Base-by-base conservation (phyloP, 768 basidiomycete genomes). In the Termitomyces titanicus region DNA sequence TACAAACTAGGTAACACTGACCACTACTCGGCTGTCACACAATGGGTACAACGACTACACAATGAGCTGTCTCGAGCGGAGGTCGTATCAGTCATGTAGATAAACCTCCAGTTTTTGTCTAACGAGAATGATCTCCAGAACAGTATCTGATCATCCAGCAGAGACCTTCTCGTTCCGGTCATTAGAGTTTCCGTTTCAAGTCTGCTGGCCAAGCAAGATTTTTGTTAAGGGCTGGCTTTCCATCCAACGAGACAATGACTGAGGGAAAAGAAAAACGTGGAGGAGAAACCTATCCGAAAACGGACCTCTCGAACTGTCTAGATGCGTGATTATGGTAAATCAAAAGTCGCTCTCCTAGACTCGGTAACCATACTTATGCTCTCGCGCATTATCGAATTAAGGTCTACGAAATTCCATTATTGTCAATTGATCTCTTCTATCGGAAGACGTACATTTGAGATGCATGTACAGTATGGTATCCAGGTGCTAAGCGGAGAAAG, bases 211-310 rank as follows among this genome's bases (percentile, higher is more conserved):
- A 49, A 47, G 33, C 29, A 35, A 47, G 46, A 20, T 3, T 18
- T 35, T 47, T 47, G 18, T 18, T 3, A 17, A n/a, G 7, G 22
- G 18, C 17, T 50, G 49, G 49, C 27, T 48, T 35, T 38, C 47
- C 34, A n/a, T 47, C 35, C n/a, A 51, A 34, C 51, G 40, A 51
- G 31, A 51, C 51, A 40, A 51, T 51, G 50, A 24, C n/a, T 39
- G 39, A n/a, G 12, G 50, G 31, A 17, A 35, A 29, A 22, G 33
- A 44, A 29, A 29, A 9, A 29, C 9, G 29, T n/a, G n/a, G n/a
- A n/a, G n/a, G n/a, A n/a, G n/a, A n/a, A n/a, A n/a, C n/a, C n/a
- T n/a, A n/a, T n/a, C n/a, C n/a, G n/a, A n/a, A n/a, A n/a, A n/a
- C n/a, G n/a, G n/a, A n/a, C n/a, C n/a, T n/a, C n/a, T n/a, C n/a